phyloP scores from a whole-genome alignment of 2,329 filamentous ascomycete species.

The Ampelomyces quisqualis region DNA sequence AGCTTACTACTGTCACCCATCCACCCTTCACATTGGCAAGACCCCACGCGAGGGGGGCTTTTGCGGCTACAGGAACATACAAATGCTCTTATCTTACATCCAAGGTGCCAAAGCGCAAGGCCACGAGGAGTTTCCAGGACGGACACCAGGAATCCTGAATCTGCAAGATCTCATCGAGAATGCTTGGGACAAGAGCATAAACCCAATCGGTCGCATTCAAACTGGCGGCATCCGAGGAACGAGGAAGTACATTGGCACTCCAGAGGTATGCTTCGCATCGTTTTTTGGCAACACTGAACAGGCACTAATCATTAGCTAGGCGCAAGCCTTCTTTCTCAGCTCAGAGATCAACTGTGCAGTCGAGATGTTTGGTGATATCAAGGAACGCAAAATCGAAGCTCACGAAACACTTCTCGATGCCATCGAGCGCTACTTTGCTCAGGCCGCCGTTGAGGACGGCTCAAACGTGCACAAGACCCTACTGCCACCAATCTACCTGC shows the following conservation, averaged over 20 bases:
- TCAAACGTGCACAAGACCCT: slow-evolving; percentile 68
- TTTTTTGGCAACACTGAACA: not conserved
- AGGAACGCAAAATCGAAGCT: slow-evolving; percentile 50
- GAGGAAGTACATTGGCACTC: slow-evolving; percentile 92
- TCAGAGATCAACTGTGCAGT: slow-evolving; percentile 59
- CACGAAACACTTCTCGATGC: slow-evolving; percentile 61
- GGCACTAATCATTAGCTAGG: slow-evolving; percentile 52
- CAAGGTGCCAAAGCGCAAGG: slow-evolving; percentile 60
- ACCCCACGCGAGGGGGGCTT: slow-evolving; percentile 81
- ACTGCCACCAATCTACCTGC: slow-evolving; percentile 84
- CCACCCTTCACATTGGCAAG: slow-evolving; percentile 78
- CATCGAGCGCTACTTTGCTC: slow-evolving; percentile 73
- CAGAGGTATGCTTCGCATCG: slow-evolving; percentile 61
- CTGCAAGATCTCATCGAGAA: slow-evolving; percentile 84
- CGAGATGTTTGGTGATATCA: slow-evolving; percentile 56
- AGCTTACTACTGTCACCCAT: slow-evolving; percentile 77
- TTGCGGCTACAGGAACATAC: slow-evolving; percentile 93
- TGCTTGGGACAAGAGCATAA: slow-evolving; percentile 86
- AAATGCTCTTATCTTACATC: slow-evolving; percentile 83
- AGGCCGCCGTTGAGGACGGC: slow-evolving; percentile 50
- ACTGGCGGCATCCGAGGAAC: slow-evolving; percentile 87
- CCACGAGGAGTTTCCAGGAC: slow-evolving; percentile 59
- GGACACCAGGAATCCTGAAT: slow-evolving; percentile 72
- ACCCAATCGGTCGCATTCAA: slow-evolving; percentile 70
- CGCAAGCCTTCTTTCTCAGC: slow-evolving; percentile 73